Evolutionary conservation across 2,329 filamentous ascomycete species (phyloP), one percentile per base, ranked within the genome.

Genomic region (Paramyrothecium sp.): DNA sequence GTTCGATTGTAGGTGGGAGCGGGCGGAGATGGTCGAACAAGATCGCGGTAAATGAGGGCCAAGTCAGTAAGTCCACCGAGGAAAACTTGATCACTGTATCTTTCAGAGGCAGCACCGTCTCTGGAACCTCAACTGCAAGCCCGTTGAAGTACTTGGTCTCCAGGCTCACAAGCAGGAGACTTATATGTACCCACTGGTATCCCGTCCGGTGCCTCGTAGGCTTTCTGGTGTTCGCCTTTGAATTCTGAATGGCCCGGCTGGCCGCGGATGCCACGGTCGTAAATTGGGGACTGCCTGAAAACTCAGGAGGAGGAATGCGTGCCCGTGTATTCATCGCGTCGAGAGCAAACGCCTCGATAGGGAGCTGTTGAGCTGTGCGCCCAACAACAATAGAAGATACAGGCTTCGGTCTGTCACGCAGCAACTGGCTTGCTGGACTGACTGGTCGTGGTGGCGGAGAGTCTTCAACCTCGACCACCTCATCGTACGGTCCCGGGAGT

Each of bases 381-480:
- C 48, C 48, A 13, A 50, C 20, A 23, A 8, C 48, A 23, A 23
- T 50, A 22, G 20, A 50, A 8, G 20, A 50, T 50, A 50, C n/a
- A 50, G 48, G 33, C 48, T 56, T 56, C 22, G 19, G 47, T 51
- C 47, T 44, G 30, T 56, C 48, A 17, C 48, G 48, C 26, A 56
- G 47, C 30, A 56, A 19, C 33, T 33, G 21, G 22, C 53, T 54
- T 54, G 33, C 56, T 58, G 33, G 56, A 51, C 56, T 58, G 47
- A 51, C 46, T 51, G 33, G 56, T 47, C 34, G 52, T 30, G 34
- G 46, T 26, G 46, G 46, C 48, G 52, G 56, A 58, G 52, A 58
- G 56, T 58, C 56, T 46, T 58, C 47, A 44, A 54, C 56, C 48
- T 54, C 52, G 7, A 58, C 52, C 30, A 54, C 56, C 17, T 58